Base-by-base conservation (phyloP, 2,329 filamentous ascomycete genomes). In the Nemania bipapillata region DNA sequence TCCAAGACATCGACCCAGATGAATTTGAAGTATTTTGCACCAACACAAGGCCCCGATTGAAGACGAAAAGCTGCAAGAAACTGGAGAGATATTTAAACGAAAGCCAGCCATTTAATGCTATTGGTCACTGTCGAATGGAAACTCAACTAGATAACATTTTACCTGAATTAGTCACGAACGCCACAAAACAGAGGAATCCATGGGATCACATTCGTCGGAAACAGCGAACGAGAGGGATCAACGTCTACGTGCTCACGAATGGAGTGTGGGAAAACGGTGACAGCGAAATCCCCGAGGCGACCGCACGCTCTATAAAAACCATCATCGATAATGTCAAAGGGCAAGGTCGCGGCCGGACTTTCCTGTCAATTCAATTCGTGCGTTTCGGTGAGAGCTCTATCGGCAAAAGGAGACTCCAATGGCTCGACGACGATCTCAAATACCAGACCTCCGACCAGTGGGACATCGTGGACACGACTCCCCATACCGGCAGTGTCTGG, bases 331-430 rank as follows among this genome's bases (percentile, higher is more conserved):
- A 20, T 1, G 40, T 66, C 12, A 20, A 52, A 12, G 6, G 11
- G 0, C 12, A n/a, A 1, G 30, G 35, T 1, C n/a, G 7, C 1
- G n/a, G 24, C 4, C 56, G 64, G n/a, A 30, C 30, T 1, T 62
- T 50, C 45, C 58, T 66, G 7, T 58, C 55, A 11, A 63, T 67
- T 28, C 59, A 63, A 22, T 66, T 67, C 35, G 56, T 60, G 1
- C 45, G 60, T 20, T 56, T 68, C 17, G 56, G 37, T 1, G 20
- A 60, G 2, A 20, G 28, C 12, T 12, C 45, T 15, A 30, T 17
- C 20, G 57, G 32, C n/a, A 28, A 1, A n/a, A 26, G 28, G 28
- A 30, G 57, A 26, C 17, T 60, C 2, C n/a, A 37, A 5, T 37
- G 45, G 45, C 57, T 60, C 22, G 57, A 40, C 20, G 28, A 37